Evolutionary conservation across 1,284 basidiomycete genomes (phyloP), one percentile per base, ranked within the genome.

Genomic region (Salmacisia buchloeana): DNA sequence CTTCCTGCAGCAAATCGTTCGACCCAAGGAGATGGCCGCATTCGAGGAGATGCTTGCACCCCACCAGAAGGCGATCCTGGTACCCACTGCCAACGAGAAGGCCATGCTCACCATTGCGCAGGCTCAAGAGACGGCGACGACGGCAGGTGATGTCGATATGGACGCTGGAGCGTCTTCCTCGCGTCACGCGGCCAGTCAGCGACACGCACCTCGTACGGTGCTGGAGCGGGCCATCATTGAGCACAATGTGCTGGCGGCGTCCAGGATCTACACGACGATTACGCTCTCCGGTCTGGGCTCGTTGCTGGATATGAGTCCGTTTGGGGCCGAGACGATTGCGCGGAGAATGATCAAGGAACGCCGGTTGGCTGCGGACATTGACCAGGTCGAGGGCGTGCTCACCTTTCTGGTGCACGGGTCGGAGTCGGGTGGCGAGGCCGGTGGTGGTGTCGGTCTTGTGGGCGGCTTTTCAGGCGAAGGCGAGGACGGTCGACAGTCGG

Each of bases 221-320:
- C 85, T 98, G 34, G 94, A 97, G 80, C 86, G 93, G 58, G 96
- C 96, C 1, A 91, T 99, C 56, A 91, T 97, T 86, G 94, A 98
- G 79, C 96, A 99, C 82, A 99, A 98, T 79, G 84, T 98, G 18
- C 86, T 96, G 64, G 92, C 94, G 10, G 92, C 92, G 75, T 94
- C 92, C 1, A 91, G 92, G 77, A 71, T 76, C 10, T 76, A 76
- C 56, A 63, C 65, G 59, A 66, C 67, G 52, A 71, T 76, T 63
- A 71, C 71, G 6, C 45, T 76, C 15, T 63, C 62, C n/a, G 74
- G 72, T 13, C 63, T 74, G 18, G 69, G 71, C 10, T 61, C 64
- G 0, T 31, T 80, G 36, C 69, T 74, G 3, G 67, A 71, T 52
- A 63, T 77, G 34, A 69, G 67, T 12, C 34, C 72, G 74, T 80